Base-by-base conservation (phyloP, 2,329 filamentous ascomycete species). In the Claviceps monticola region DNA sequence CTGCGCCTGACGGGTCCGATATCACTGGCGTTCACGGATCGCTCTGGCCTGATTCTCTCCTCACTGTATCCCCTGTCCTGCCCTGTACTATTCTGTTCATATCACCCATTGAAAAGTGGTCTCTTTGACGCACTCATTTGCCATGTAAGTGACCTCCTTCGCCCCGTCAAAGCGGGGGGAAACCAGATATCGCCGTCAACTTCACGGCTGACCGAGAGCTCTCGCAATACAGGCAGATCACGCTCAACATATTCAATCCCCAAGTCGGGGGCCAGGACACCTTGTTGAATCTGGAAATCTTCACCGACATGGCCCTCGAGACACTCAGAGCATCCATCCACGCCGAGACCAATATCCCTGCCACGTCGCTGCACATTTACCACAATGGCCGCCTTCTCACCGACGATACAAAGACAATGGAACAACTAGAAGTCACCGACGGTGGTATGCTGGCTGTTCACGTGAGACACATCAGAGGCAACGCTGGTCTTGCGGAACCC, bases 401-500 rank as follows among this genome's bases (percentile, higher is more conserved):
- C 58, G 83, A 89, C 68, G 84, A 90, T 61, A 69, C 77, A 53
- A 85, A 89, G 66, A 95, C 89, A 3, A 78, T 98, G 63, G 80
- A 89, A 58, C 78, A 91, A 61, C 78, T 90, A 36, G 79, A 84
- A 43, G 85, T 98, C 60, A 79, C 75, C 48, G 88, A 97, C 69
- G 88, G 88, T 51, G 93, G 96, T 63, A 90, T 98, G 86, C 73
- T 98, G 57, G 88, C 86, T 34, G 78, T 97, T 59, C 86, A 95
- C 64, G 84, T 95, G 54, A 69, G 79, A 55, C 75, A 80, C 58
- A 76, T 75, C 69, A 71, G 71, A 57, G 74, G 73, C 56, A 74
- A 64, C 61, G 71, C 71, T 38, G 45, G 48, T 41, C 41, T 43
- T 42, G 42, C 39, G 14, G 44, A 39, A 39, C 4, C 48, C n/a